phyloP scores from a whole-genome alignment of 805 yeast genomes.

The Wickerhamiella australiensis region DNA sequence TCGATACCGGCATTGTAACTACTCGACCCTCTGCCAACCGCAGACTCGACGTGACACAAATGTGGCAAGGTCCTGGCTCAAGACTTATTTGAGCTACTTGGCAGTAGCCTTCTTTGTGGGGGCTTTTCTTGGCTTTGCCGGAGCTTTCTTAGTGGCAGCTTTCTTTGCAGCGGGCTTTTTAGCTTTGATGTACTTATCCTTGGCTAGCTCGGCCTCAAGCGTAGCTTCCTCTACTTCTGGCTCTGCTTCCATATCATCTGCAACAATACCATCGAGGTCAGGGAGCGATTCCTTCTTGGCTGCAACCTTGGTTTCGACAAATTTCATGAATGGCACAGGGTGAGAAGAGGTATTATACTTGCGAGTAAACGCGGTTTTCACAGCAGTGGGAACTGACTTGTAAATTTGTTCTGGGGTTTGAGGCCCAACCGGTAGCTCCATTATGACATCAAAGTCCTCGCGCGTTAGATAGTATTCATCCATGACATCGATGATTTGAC shows the following conservation, averaged over 20 bases:
- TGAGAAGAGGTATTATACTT: slow-evolving; percentile 64
- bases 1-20: too few species aligned
- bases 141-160: not conserved
- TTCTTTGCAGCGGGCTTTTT: slow-evolving; percentile 13
- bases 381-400: slow-evolving; percentile 62
- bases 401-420: slow-evolving; percentile 34
- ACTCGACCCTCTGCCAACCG: too few species aligned
- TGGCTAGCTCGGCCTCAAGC: slow-evolving; percentile 33
- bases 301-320: slow-evolving; percentile 31
- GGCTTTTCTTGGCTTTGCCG: slow-evolving; percentile 8
- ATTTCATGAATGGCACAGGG: slow-evolving; percentile 70
- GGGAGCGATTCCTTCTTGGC: slow-evolving; percentile 33
- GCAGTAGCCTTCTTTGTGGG: slow-evolving; percentile 1
- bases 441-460: slow-evolving; percentile 82
- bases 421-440: slow-evolving; percentile 71
- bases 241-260: slow-evolving; percentile 35
- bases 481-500: slow-evolving; percentile 53
- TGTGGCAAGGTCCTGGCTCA: too few species aligned
- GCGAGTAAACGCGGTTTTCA: slow-evolving; percentile 77
- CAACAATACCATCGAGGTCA: slow-evolving; percentile 60
- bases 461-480: slow-evolving; percentile 77
- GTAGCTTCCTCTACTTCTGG: slow-evolving; percentile 27
- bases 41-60: too few species aligned
- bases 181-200: slow-evolving; percentile 22
- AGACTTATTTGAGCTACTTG: not conserved